Percentiles rank a stretch among this genome's conserved stretches.
Evolutionary conservation across 2,329 filamentous ascomycete genomes (phyloP).

Genomic region (Pseudocercospora macadamiae): DNA sequence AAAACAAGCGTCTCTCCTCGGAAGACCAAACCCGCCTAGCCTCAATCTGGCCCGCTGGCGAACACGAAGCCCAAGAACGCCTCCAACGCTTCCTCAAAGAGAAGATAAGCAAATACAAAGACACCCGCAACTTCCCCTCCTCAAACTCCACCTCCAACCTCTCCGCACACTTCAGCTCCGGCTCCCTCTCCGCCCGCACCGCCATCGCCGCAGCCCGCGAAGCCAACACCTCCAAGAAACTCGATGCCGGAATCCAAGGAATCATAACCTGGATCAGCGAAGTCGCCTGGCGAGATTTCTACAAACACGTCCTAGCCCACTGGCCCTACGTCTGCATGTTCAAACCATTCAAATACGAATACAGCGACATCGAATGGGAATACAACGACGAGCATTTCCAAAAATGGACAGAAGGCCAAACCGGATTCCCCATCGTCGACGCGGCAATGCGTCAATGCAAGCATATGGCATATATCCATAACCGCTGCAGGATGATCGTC

Average conservation of each 20-base stretch:
- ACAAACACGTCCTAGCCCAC: conserved; percentile 79
- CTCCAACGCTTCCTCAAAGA: conserved; percentile 70
- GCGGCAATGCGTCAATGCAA: conserved; percentile 81
- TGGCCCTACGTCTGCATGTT: conserved; percentile 86
- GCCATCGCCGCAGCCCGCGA: conserved; percentile 66
- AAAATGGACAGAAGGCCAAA: conserved; percentile 74
- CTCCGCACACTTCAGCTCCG: conserved; percentile 71
- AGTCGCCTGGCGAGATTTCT: conserved; percentile 85
- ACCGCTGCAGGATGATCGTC: conserved; percentile 81
- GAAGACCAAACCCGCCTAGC: conserved; percentile 63
- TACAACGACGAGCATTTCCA: conserved; percentile 70
- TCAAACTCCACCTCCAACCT: conserved; percentile 67
- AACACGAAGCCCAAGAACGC: conserved; percentile 68
- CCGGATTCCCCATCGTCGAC: conserved; percentile 82
- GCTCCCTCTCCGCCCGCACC: conserved; percentile 69
- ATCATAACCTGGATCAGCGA: conserved; percentile 78
- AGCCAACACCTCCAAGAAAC: conserved; percentile 62
- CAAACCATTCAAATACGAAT: conserved; percentile 81
- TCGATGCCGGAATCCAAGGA: conserved; percentile 68
- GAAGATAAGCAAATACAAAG: conserved; percentile 64
- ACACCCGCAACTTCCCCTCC: conserved; percentile 67
- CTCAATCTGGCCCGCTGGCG: conserved; percentile 72
- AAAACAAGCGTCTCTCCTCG: conserved; percentile 62
- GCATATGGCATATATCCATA: conserved; percentile 76
- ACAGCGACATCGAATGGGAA: conserved; percentile 81